These are phyloP conservation scores for Acanthamoeba healyi DNA, from an alignment of 208 protist species.

Conservation along the genomic window DNA sequence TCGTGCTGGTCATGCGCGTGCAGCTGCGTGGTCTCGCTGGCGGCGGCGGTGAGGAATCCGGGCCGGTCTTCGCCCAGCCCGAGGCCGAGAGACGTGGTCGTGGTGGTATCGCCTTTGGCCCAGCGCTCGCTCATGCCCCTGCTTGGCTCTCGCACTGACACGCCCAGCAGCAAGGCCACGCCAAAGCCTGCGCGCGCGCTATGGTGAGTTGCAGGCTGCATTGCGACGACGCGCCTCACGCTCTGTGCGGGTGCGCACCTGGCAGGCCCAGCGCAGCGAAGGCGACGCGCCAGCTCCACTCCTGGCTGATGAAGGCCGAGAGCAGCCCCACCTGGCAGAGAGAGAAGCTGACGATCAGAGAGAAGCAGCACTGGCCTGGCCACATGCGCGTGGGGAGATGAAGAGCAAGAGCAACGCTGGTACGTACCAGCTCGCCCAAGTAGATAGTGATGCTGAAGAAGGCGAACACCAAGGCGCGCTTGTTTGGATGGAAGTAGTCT, in stretches of 20 bases:
- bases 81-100: not conserved
- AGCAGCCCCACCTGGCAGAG: not conserved
- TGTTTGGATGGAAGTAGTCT: constrained; percentile 17
- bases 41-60: not conserved
- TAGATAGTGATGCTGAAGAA: constrained; percentile 36
- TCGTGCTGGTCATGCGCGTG: not conserved
- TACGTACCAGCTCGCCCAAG: not conserved
- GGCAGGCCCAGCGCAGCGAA: not conserved
- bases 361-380: not conserved
- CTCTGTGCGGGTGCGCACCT: not conserved
- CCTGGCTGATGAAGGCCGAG: constrained; percentile 10
- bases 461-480: not conserved
- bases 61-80: too few species aligned
- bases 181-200: not conserved
- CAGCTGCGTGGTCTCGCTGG: too few species aligned
- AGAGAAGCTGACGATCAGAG: not conserved
- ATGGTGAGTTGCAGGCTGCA: too few species aligned
- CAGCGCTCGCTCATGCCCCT: constrained; percentile 1
- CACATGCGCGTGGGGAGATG: not conserved
- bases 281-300: not conserved
- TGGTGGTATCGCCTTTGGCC: not conserved
- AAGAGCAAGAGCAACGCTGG: not conserved
- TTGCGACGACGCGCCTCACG: too few species aligned
- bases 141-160: not conserved
- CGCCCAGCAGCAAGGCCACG: not conserved